Base-by-base conservation (phyloP, 2,329 filamentous ascomycete genomes). In the Xylaria sp. region DNA sequence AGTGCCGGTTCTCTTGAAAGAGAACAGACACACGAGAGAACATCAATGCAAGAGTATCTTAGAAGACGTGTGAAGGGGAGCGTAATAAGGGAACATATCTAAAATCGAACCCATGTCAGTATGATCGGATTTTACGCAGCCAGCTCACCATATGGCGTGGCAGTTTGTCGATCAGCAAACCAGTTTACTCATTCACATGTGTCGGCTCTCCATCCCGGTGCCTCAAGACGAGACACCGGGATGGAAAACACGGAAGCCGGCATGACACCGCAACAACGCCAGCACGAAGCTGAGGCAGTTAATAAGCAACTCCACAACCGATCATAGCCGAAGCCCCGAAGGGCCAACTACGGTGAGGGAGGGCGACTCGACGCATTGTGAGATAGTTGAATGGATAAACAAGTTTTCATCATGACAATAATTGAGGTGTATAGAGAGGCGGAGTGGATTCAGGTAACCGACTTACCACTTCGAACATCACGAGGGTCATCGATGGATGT, bases 301-400 rank as follows among this genome's bases (percentile, higher is more conserved):
- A 71, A 71, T 19, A 68, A 73, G 72, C 72, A 84, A 89, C 88
- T 90, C 84, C 87, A 90, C 88, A 87, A 90, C 88, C 81, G 72
- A 75, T 90, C 87, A 80, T 90, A 75, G 78, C 80, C 75, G 70
- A 71, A 30, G 23, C 74, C 65, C 68, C 68, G 66, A 69, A 69
- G 30, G 69, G 74, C 72, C 73, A 66, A 70, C 84, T 91, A 78
- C 73, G 83, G 87, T 89, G 84, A 74, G 87, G 83, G 81, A 90
- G 88, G 78, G 83, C 85, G 82, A 83, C 85, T 88, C 79, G 87
- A 86, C 79, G 73, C 77, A 76, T 62, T 75, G 81, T 79, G 81
- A 80, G 74, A 79, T 88, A 81, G 84, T 87, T 82, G 86, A 89
- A 89, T 89, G 86, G 86, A 89, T 88, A 86, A 85, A 85, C 86